phyloP scores from a whole-genome alignment of 495 filamentous ascomycete genomes.

The Glonium stellatum region DNA sequence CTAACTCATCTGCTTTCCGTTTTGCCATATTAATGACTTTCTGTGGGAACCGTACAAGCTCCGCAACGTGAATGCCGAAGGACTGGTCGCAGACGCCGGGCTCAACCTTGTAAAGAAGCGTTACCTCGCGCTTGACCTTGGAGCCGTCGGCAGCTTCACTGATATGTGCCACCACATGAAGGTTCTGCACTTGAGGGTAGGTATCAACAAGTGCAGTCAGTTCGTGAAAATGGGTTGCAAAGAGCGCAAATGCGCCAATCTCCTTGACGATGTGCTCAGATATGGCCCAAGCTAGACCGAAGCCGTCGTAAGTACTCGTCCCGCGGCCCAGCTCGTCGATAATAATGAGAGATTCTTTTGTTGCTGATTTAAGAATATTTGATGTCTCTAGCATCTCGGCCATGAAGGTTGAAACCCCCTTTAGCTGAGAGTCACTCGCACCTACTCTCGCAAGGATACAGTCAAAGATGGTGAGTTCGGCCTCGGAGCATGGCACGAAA shows the following conservation, averaged over 20 bases:
- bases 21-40: conserved; percentile 99
- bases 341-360: conserved; percentile 89
- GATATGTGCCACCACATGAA: conserved; percentile 95
- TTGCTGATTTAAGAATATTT: conserved; percentile 96
- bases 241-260: conserved; percentile 86
- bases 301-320: conserved; percentile 97
- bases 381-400: conserved; percentile 99
- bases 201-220: conserved; percentile 82
- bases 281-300: conserved; percentile 97
- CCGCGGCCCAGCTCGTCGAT: conserved; percentile 98
- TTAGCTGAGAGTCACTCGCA: conserved; percentile 90
- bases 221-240: conserved; percentile 98
- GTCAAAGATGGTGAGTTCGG: conserved; percentile 93
- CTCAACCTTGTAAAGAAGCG: conserved; percentile 91
- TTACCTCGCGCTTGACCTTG: conserved; percentile 65
- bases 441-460: conserved; percentile 95
- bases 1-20: conserved; percentile 93
- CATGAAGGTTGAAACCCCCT: conserved; percentile 99
- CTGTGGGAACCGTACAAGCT: conserved; percentile 93
- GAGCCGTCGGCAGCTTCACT: conserved; percentile 44
- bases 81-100: conserved; percentile 93
- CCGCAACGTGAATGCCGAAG: conserved; percentile 97
- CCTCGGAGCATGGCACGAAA: conserved; percentile 87
- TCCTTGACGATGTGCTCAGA: conserved; percentile 95
- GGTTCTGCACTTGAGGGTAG: conserved; percentile 79